A percentile compares a stretch with the other conserved stretches of the same genome.
Conservation (phyloP, 257 asterid genomes). For the Mitragyna speciosa region DNA sequence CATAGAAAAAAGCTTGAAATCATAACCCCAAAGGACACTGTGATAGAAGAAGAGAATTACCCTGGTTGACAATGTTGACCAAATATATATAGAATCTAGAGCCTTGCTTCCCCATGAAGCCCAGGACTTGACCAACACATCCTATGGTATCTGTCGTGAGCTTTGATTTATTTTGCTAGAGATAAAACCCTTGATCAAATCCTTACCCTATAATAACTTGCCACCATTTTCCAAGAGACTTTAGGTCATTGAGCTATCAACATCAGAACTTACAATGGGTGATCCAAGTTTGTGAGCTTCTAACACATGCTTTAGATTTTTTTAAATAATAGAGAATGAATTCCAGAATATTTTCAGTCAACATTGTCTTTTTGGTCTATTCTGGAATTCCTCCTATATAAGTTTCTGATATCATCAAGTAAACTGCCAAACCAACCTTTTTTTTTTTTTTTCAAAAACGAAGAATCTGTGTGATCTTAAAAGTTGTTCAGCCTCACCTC, state of each 20-base stretch:
- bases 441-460: background rate
- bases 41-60: background rate
- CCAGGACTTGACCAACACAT: background rate
- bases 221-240: background rate
- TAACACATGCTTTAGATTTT: too few species aligned
- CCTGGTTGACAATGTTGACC: background rate
- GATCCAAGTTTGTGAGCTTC: background rate
- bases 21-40: background rate
- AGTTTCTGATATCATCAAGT: background rate
- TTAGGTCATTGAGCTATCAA: background rate
- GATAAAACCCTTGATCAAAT: too few species aligned
- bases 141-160: too few species aligned
- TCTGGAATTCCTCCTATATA: background rate
- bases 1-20: background rate
- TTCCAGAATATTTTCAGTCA: background rate
- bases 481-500: slow-evolving; percentile 47
- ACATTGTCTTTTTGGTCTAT: background rate
- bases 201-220: background rate
- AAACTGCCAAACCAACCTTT: background rate
- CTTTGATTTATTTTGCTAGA: background rate
- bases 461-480: background rate
- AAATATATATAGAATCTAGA: background rate
- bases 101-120: background rate
- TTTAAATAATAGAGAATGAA: background rate
- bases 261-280: background rate